Evolutionary conservation across 2,329 filamentous ascomycete genomes (phyloP).

Genomic region (Pseudogymnoascus sp.): DNA sequence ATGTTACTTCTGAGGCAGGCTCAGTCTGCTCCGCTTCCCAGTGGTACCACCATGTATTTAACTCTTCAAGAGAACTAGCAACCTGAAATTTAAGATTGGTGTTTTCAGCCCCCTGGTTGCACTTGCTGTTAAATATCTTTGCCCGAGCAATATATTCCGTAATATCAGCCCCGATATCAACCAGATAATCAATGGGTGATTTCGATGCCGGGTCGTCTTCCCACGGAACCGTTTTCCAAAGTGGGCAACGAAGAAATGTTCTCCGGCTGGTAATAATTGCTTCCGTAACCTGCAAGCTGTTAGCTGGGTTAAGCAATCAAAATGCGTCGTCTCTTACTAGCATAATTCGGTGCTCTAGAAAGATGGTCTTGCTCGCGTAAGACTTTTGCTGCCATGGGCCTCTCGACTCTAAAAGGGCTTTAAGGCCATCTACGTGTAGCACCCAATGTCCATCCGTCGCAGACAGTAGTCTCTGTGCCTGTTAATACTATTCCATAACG

Average conservation of each 20-base stretch:
- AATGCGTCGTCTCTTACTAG: too few relatives aligned
- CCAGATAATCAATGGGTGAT: constrained; percentile 16
- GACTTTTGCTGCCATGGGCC: too few relatives aligned
- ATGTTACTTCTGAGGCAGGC: constrained; percentile 1
- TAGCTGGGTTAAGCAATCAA: neutral
- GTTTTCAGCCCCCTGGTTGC: neutral
- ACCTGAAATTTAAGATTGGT: constrained; percentile 12
- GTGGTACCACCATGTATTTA: constrained; percentile 17
- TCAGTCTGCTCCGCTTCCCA: constrained; percentile 12
- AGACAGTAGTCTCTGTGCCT: too few relatives aligned
- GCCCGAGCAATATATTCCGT: constrained; percentile 8
- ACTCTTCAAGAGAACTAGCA: constrained; percentile 11
- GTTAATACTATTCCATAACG: too few relatives aligned
- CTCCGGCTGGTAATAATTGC: constrained; percentile 15
- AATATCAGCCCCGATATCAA: constrained; percentile 16
- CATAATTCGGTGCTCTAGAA: too few relatives aligned
- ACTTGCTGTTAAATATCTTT: neutral
- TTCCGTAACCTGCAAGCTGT: constrained; percentile 15
- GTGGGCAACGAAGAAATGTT: constrained; percentile 15
- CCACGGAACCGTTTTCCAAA: constrained; percentile 20
- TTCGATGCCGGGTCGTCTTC: constrained; percentile 18
- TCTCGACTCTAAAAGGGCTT: too few relatives aligned
- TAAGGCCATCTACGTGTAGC: too few relatives aligned
- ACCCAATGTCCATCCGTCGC: too few relatives aligned
- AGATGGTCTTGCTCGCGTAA: too few relatives aligned